Conservation (phyloP, 139 green algal species). For the Ettlia oleoabundans region DNA sequence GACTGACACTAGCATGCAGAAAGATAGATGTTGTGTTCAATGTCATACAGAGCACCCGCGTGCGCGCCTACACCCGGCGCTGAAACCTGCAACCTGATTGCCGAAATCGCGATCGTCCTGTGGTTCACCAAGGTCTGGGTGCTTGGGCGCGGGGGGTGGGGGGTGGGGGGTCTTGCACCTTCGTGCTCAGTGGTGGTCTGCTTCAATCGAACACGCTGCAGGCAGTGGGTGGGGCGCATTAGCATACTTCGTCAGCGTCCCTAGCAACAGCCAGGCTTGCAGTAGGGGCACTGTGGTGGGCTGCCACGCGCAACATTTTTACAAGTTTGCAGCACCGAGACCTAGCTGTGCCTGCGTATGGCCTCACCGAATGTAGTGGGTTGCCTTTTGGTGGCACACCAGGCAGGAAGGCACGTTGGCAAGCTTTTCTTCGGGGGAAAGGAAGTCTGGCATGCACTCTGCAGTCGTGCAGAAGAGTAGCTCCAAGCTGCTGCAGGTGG, state of each 20-base stretch:
- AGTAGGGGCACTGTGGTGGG: no score
- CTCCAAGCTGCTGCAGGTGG: background rate
- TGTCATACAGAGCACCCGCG: no score
- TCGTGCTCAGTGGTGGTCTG: background rate
- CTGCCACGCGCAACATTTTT: no score
- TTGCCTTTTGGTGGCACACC: background rate
- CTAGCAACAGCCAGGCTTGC: background rate
- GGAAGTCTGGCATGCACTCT: slow-evolving; percentile 15
- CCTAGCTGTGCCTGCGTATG: no score
- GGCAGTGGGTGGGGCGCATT: background rate
- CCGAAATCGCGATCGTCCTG: no score
- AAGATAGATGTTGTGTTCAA: no score
- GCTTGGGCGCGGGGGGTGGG: no score
- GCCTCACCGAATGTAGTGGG: slow-evolving; percentile 11
- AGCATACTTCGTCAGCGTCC: no score
- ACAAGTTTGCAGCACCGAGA: background rate
- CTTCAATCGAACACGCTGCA: background rate
- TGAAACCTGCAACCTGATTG: no score
- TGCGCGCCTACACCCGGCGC: no score
- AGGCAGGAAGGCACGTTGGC: slow-evolving; percentile 5
- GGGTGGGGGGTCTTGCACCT: background rate
- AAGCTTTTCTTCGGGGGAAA: background rate
- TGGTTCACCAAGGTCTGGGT: no score
- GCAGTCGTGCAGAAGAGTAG: background rate
- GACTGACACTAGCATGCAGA: no score